phyloP scores from a whole-genome alignment of 2,329 filamentous ascomycete species.

The Fusarium torulosum region DNA sequence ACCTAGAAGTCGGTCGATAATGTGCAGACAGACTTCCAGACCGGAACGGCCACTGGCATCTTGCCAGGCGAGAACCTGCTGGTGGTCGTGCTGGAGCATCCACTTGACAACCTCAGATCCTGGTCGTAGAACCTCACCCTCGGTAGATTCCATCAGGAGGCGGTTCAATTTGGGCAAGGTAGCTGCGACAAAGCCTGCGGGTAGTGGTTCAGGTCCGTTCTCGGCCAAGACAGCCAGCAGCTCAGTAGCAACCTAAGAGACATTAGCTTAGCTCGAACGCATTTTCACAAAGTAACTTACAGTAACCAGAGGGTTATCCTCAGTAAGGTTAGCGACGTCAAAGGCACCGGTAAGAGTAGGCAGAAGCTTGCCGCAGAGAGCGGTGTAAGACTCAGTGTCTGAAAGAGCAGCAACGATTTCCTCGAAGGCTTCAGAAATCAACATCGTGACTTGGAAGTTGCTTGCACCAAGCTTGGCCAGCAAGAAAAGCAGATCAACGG shows the following conservation, averaged over 20 bases:
- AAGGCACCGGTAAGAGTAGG: slow-evolving; percentile 91
- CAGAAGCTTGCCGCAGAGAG: slow-evolving; percentile 85
- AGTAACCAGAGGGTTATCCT: slow-evolving; percentile 86
- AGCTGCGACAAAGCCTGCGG: slow-evolving; percentile 84
- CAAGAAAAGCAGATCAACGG: slow-evolving; percentile 86
- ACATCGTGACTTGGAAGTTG: slow-evolving; percentile 90
- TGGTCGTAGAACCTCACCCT: slow-evolving; percentile 88
- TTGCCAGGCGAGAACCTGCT: slow-evolving; percentile 89
- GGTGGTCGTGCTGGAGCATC: slow-evolving; percentile 88
- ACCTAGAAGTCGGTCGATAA: slow-evolving; percentile 90
- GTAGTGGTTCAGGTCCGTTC: slow-evolving; percentile 86
- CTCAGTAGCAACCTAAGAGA: slow-evolving; percentile 78
- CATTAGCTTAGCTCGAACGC: slow-evolving; percentile 35
- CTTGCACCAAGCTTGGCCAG: slow-evolving; percentile 88
- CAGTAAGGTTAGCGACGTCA: slow-evolving; percentile 86
- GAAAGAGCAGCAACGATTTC: slow-evolving; percentile 80
- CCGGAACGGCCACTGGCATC: slow-evolving; percentile 84
- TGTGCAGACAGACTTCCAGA: slow-evolving; percentile 87
- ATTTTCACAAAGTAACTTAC: slow-evolving; percentile 55
- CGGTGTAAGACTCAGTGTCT: slow-evolving; percentile 76
- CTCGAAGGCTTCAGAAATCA: slow-evolving; percentile 92
- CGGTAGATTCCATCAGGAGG: slow-evolving; percentile 84
- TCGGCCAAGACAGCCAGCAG: slow-evolving; percentile 84
- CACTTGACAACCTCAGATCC: slow-evolving; percentile 89
- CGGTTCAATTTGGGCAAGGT: slow-evolving; percentile 89